These are phyloP conservation scores for Solanum dulcamara DNA, from an alignment of 257 asterid genomes.

Conservation along the genomic window DNA sequence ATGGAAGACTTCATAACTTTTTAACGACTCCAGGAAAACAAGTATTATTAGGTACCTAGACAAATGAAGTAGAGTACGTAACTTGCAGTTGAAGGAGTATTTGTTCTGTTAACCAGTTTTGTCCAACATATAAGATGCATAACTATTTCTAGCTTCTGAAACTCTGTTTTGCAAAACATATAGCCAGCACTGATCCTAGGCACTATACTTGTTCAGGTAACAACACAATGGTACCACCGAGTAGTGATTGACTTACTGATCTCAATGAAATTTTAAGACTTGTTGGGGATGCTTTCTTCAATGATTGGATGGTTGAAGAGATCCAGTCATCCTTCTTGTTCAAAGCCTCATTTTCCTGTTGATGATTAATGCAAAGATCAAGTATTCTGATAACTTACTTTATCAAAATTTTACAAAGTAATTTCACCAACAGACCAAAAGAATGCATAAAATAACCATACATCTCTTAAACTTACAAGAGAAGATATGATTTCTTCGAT, in stretches of 20 bases:
- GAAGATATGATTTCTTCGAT: slow-evolving; percentile 62
- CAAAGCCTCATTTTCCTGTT: slow-evolving; percentile 52
- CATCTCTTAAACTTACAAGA: slow-evolving; percentile 38
- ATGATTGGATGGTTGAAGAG: slow-evolving; percentile 47
- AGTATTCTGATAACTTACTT: background rate
- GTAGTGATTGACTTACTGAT: slow-evolving; percentile 37
- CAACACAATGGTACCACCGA: background rate
- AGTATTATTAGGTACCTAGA: background rate
- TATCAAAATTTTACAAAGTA: background rate
- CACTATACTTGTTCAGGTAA: background rate
- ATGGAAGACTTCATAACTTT: background rate
- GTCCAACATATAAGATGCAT: background rate
- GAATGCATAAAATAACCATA: background rate
- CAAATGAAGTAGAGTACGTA: background rate
- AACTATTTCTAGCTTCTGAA: background rate
- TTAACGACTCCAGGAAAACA: background rate
- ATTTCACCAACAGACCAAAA: background rate
- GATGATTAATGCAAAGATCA: background rate
- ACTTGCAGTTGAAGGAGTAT: background rate
- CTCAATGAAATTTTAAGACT: slow-evolving; percentile 87
- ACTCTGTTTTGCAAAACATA: background rate
- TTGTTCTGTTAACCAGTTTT: background rate
- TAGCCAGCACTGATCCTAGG: background rate
- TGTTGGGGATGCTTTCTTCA: slow-evolving; percentile 81
- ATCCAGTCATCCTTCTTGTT: slow-evolving; percentile 55